Evolutionary conservation across 495 filamentous ascomycete genomes (phyloP), one percentile per base, ranked within the genome.

Genomic region (Opeltia flavorubescens): DNA sequence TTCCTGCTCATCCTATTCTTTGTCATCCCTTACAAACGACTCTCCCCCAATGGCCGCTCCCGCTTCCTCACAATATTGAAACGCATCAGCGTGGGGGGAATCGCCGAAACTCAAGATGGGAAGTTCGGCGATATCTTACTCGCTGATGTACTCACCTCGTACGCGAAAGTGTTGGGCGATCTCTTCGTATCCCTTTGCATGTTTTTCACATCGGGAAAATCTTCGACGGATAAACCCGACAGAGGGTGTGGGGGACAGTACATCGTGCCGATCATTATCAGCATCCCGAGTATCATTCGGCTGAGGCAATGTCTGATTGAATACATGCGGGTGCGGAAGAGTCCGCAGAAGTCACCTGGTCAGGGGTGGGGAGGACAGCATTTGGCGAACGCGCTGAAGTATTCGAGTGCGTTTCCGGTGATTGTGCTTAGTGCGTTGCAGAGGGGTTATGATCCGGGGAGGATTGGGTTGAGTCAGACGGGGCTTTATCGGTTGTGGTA

Each of bases 81-180:
- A 46, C 81, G 86, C 26, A 75, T 94, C 36, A 72, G 70, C 51
- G 67, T 91, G 36, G 86, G 86, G 26, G 84, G 86, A 1, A 62
- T 95, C n/a, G 85, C 87, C 7, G 77, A 84, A 60, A 61, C 80
- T 5, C 75, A 82, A 43, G 78, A 88, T 65, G 85, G 85, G 30
- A 93, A 89, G 57, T 98, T 98, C 55, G 87, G 84, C 34, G 91
- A 98, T 58, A 81, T 96, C 46, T 66, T 98, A 33, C 71, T 96
- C n/a, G 88, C 91, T 6, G 91, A 98, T 71, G 89, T 83, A 28
- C 65, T 98, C 49, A 98, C 91, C 7, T 89, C 83, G 52, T 98
- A 96, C 61, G 81, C 91, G 35, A 94, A 88, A 55, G 79, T 95
- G 23, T 67, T 95, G 2, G 89, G 79, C 3, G 93, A 96, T 60